Percentiles rank a stretch among this genome's conserved stretches.
Evolutionary conservation across 2,329 filamentous ascomycete species (phyloP).

Genomic region (Fusarium denticulatum): DNA sequence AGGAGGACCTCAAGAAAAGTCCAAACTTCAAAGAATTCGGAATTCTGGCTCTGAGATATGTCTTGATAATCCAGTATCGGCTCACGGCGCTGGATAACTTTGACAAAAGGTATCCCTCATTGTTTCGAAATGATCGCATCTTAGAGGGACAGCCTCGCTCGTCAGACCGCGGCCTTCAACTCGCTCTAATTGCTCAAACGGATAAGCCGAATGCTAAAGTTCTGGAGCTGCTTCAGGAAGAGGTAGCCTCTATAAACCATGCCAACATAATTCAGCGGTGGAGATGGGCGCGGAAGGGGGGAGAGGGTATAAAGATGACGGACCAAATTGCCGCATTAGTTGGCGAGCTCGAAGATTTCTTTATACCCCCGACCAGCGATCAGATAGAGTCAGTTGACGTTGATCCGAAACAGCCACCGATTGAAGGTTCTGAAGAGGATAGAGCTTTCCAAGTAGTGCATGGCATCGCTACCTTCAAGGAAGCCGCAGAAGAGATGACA

Average conservation of each 20-base stretch:
- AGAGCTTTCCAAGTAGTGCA: background rate
- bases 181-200: background rate
- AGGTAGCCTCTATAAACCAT: background rate
- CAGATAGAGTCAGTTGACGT: background rate
- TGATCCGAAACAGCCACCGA: rapidly evolving
- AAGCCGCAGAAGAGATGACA: background rate
- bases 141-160: rapidly evolving
- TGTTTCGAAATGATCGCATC: background rate
- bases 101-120: background rate
- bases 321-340: background rate
- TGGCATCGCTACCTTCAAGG: background rate
- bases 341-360: background rate
- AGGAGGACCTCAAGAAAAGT: background rate
- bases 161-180: background rate
- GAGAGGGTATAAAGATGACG: background rate
- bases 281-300: background rate
- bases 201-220: rapidly evolving
- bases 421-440: background rate
- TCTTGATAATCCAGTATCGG: background rate
- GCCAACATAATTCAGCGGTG: background rate
- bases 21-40: background rate
- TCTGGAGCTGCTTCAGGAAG: rapidly evolving
- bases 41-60: background rate
- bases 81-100: background rate
- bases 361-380: background rate